Evolutionary conservation across 768 basidiomycete species (phyloP), one percentile per base, ranked within the genome.

Genomic region (Pleurotus sapidus): DNA sequence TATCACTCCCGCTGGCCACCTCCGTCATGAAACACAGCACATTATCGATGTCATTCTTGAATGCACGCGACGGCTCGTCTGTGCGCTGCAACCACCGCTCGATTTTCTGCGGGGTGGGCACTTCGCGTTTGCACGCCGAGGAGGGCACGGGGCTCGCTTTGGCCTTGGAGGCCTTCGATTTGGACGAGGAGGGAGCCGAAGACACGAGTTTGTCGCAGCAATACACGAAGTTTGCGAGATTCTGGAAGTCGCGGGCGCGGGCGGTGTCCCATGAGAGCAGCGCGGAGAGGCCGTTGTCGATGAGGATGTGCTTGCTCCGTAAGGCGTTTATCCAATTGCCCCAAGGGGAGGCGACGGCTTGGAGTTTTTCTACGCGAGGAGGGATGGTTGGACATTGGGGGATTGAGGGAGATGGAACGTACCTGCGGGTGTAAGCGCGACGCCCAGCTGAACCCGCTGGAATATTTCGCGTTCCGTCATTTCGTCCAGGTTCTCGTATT

Each of bases 371-470:
- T 87, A 67, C 9, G 9, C 49, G 23, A 37, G 17, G 37, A 30
- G 8, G 46, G 18, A 30, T 38, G 43, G 12, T 15, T 38, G 17
- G 18, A 14, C 1, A 6, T 7, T 14, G 37, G 37, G 8, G 46
- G 18, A 30, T 38, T 47, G 17, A 25, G 9, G 27, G 9, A 18
- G 24, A 34, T 12, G 15, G 11, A 9, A 63, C 73, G 45, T 63
- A 87, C 90, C 89, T 66, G 90, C 87, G 20, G 85, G 79, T 5
- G 87, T 87, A 46, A 94, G 74, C 12, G 83, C 74, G 73, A 91
- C 84, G 55, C 91, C 91, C 40, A 93, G 69, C 62, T 94, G 92
- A 14, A 94, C 91, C 24, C 92, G 77, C 62, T 90, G 87, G 64
- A 91, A 91, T 20, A 93, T 86, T 54, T 93, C 91, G 49, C 91